Base-by-base conservation (phyloP, 2,329 filamentous ascomycete genomes). In the Penicillium hesseltinei region DNA sequence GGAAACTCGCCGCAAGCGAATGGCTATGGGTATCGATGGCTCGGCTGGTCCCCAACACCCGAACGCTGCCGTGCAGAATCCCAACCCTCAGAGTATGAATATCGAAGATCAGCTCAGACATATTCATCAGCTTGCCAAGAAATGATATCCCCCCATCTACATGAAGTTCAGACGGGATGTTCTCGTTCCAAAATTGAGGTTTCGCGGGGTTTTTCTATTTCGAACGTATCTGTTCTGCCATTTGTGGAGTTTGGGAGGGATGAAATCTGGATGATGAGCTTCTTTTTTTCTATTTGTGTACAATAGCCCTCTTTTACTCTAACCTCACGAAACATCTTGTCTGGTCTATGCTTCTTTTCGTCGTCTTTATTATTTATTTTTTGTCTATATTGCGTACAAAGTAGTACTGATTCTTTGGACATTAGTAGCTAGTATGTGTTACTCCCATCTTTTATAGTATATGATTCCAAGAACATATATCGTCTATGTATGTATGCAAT, bases 101-200 rank as follows among this genome's bases (percentile, higher is more conserved):
- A 87, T 96, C 38, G 89, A 94, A 71, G 91, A 95, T 73, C 91
- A 96, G 77, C 91, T 96, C 62, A 82, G 88, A 59, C 80, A 83
- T 51, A 85, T 88, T 57, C 84, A 87, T 63, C 79, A 86, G 67
- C 85, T 83, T 66, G 81, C 78, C 56, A 73, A 67, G 58, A 67
- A 73, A 64, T 74, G 51, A 66, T 36, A 43, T 54, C 35, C 46
- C 23, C 23, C 25, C 27, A 4, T 7, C 17, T 19, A n/a, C 13
- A 38, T 42, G 5, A n/a, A 44, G 33, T 31, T 43, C 43, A 25
- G 40, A 33, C 29, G 13, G 21, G 54, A 29, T 56, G 42, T 56
- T 56, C 11, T 39, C 19, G 25, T 38, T 23, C 23, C 36, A 43
- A 23, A 21, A 29, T 35, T 38, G 25, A 45, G 49, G 42, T 47